These are phyloP conservation scores for Dryadomyces quercivorus DNA, from an alignment of 2,329 filamentous ascomycete species.

Conservation along the genomic window DNA sequence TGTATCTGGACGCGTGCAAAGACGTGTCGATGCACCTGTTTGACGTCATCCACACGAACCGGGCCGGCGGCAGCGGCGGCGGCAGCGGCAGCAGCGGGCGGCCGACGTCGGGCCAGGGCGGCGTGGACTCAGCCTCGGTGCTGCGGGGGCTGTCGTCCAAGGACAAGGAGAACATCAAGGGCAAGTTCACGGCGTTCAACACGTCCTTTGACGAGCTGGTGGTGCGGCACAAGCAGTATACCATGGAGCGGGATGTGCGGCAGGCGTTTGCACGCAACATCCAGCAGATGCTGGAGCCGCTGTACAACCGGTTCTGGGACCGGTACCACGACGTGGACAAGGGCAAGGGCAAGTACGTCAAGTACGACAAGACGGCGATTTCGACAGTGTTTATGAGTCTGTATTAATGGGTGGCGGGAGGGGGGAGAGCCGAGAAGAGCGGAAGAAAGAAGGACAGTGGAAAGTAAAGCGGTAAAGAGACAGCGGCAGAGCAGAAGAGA, in stretches of 20 bases:
- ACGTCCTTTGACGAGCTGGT: conserved; percentile 81
- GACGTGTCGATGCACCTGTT: conserved; percentile 76
- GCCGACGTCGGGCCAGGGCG: conserved; percentile 58
- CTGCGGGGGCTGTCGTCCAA: conserved; percentile 76
- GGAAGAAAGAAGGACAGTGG: too few relatives aligned
- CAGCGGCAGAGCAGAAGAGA: too few relatives aligned
- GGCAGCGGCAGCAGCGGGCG: conserved; percentile 24
- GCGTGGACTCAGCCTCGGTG: conserved; percentile 65
- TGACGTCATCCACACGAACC: conserved; percentile 85
- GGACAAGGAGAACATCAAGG: conserved; percentile 92
- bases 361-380: conserved; percentile 83
- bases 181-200: conserved; percentile 92
- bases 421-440: too few relatives aligned
- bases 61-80: conserved; percentile 32
- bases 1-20: conserved; percentile 80
- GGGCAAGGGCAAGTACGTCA: conserved; percentile 95
- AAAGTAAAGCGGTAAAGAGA: too few relatives aligned
- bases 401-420: conserved; percentile 19
- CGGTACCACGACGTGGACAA: conserved; percentile 96
- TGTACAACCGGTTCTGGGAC: conserved; percentile 94
- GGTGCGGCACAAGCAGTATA: conserved; percentile 65
- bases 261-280: conserved; percentile 71
- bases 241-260: conserved; percentile 85
- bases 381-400: conserved; percentile 50
- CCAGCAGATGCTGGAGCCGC: conserved; percentile 80